A percentile compares a stretch with the other conserved stretches of the same genome.
These are phyloP conservation scores for Polyporus tsugae DNA, from an alignment of 1,284 basidiomycete species.

Conservation along the genomic window DNA sequence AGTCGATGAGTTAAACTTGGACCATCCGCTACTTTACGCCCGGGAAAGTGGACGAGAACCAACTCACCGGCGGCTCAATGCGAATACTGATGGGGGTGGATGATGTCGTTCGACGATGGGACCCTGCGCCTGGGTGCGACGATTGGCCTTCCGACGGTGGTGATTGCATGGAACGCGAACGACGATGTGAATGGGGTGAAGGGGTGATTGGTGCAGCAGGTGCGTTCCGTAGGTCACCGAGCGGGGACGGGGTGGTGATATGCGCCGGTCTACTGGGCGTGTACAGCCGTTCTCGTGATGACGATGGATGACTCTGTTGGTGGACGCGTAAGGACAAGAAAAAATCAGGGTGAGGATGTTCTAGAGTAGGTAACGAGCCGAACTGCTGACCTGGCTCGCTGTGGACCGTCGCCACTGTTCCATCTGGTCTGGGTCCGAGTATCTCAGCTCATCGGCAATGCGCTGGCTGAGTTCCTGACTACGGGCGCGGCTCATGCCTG, in stretches of 20 bases:
- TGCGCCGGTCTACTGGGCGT: constrained; percentile 27
- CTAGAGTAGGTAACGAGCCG: background rate
- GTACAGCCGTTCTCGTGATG: constrained; percentile 22
- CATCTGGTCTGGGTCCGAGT: constrained; percentile 45
- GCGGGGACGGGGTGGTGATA: constrained; percentile 28
- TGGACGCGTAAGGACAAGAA: background rate
- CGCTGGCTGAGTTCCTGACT: constrained; percentile 30
- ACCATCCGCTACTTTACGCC: background rate
- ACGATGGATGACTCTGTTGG: constrained; percentile 24
- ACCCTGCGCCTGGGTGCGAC: constrained; percentile 8
- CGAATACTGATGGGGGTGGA: constrained; percentile 33
- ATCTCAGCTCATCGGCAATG: constrained; percentile 44
- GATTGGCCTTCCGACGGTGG: constrained; percentile 23
- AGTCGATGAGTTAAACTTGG: constrained; percentile 14
- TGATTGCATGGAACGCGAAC: constrained; percentile 34
- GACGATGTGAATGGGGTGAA: constrained; percentile 26
- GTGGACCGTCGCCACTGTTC: constrained; percentile 48
- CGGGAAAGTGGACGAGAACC: background rate
- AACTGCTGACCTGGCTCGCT: constrained; percentile 36
- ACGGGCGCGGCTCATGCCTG: constrained; percentile 22
- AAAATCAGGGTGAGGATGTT: constrained; percentile 5
- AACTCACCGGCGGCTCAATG: constrained; percentile 38
- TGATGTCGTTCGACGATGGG: constrained; percentile 24
- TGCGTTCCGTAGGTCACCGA: constrained; percentile 23
- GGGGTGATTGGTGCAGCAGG: constrained; percentile 22